Evolutionary conservation across 306 rosid species (phyloP).

Genomic region (Fragaria nilgerrensis): DNA sequence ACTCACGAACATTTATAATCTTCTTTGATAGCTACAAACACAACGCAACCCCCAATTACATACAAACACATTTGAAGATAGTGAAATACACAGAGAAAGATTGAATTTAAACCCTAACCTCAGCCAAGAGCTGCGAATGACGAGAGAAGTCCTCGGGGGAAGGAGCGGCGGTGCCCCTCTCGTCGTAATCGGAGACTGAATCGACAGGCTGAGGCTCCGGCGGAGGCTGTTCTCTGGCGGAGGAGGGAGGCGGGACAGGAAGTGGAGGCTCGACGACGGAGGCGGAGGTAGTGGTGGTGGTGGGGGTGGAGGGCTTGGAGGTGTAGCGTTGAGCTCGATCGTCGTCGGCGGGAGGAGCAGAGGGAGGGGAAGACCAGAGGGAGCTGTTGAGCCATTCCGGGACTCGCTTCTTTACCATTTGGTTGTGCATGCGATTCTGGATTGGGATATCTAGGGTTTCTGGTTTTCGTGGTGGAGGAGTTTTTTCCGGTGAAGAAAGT

Average conservation of each 20-base stretch:
- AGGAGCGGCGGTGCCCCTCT: slow-evolving; percentile 36
- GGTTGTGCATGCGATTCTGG: background rate
- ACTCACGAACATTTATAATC: slow-evolving; percentile 60
- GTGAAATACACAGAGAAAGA: background rate
- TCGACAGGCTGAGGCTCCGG: slow-evolving; percentile 35
- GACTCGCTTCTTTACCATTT: slow-evolving; percentile 77
- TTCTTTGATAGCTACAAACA: slow-evolving; percentile 65
- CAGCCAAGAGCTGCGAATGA: slow-evolving; percentile 76
- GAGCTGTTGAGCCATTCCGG: slow-evolving; percentile 99
- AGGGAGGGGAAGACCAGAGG: slow-evolving; percentile 67
- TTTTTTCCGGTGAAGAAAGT: background rate
- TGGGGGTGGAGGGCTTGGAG: slow-evolving; percentile 23
- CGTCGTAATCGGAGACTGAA: slow-evolving; percentile 29
- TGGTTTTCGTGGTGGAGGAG: background rate
- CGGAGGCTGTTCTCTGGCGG: slow-evolving; percentile 37
- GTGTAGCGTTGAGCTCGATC: slow-evolving; percentile 37
- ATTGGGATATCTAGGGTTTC: slow-evolving; percentile 5
- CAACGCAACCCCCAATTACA: background rate
- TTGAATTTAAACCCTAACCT: slow-evolving; percentile 41
- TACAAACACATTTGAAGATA: background rate
- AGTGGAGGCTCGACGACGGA: slow-evolving; percentile 47
- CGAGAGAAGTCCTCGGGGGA: slow-evolving; percentile 67
- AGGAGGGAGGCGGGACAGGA: slow-evolving; percentile 46
- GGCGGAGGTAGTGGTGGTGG: slow-evolving; percentile 4
- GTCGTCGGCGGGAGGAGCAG: slow-evolving; percentile 48